Evolutionary conservation across 768 basidiomycete species (phyloP), one percentile per base, ranked within the genome.

Genomic region (Russula sp.): DNA sequence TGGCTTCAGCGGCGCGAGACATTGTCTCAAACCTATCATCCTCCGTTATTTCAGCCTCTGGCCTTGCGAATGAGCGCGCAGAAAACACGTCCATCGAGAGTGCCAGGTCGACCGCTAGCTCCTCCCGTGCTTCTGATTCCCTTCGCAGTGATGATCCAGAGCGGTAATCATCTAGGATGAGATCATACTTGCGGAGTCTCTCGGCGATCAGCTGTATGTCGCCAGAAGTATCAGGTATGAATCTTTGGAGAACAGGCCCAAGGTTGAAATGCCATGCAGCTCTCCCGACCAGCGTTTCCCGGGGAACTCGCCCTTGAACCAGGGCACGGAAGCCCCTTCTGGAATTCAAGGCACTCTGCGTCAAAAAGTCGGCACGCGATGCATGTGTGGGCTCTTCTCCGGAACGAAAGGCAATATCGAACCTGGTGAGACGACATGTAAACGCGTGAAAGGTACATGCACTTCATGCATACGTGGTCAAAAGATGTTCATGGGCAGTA

Each of bases 61-160:
- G 59, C 51, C 72, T 72, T 4, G 72, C 60, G 57, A 85, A 74
- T 10, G 77, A 68, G 8, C 74, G 76, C 4, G 78, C 70, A 14
- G 84, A 83, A 67, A 81, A 88, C 18, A 87, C 75, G 65, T 84
- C 78, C 6, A 73, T 73, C 2, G 88, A 84, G 37, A 91, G 74
- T 16, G 76, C 73, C 37, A 91, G 75, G 71, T 92, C 89, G 42
- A 87, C 67, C 22, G 80, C 77, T 2, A 92, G 71, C 68, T 87
- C 82, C 61, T 88, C 81, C 31, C 82, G 78, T 4, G 86, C 83
- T 53, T 80, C 77, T 10, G 72, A 73, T 70, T 89, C 83, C 64
- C 77, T 76, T 60, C 76, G 77, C 10, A 78, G 65, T 9, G 81
- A 81, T 48, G 71, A 57, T 0, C 70, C 70, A 6, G 81, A 71